Evolutionary conservation across 495 filamentous ascomycete species (phyloP).

Genomic region (Aspergillus bridgeri): DNA sequence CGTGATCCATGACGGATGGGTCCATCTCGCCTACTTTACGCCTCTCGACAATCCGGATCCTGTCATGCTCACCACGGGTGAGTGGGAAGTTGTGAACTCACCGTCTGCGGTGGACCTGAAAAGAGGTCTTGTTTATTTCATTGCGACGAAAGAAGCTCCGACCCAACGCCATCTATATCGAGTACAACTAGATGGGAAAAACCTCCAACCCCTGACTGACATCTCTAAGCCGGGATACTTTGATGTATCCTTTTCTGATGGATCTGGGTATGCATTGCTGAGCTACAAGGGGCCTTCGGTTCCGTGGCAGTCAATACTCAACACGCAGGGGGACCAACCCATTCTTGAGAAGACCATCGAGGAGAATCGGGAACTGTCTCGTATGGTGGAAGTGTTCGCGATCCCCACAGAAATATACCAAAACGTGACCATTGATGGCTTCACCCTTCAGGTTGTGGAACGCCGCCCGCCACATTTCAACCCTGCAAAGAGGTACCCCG

Average conservation of each 20-base stretch:
- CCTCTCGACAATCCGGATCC: constrained; percentile 80
- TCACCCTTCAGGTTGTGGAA: constrained; percentile 81
- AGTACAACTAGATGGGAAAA: constrained; percentile 76
- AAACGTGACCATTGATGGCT: constrained; percentile 77
- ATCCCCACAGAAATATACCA: constrained; percentile 82
- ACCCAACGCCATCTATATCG: constrained; percentile 89
- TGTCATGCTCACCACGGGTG: constrained; percentile 77
- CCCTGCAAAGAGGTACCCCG: constrained; percentile 79
- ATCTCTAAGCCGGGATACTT: constrained; percentile 78
- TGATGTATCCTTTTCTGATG: constrained; percentile 77
- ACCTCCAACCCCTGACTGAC: constrained; percentile 68
- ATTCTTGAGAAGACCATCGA: constrained; percentile 68
- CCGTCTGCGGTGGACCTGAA: constrained; percentile 84
- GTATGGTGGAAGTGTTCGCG: constrained; percentile 68
- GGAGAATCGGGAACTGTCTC: constrained; percentile 65
- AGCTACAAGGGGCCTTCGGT: constrained; percentile 81
- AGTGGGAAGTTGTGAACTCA: constrained; percentile 90
- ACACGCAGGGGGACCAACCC: constrained; percentile 65
- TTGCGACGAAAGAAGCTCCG: constrained; percentile 80
- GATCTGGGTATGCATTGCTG: constrained; percentile 75
- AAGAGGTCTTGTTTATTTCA: constrained; percentile 84
- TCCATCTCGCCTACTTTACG: constrained; percentile 93
- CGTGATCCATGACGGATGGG: constrained; percentile 78
- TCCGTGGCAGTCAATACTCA: constrained; percentile 89
- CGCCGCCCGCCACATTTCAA: constrained; percentile 89